These are phyloP conservation scores for Fusarium pseudograminearum DNA, from an alignment of 2,329 filamentous ascomycete genomes.

Conservation along the genomic window DNA sequence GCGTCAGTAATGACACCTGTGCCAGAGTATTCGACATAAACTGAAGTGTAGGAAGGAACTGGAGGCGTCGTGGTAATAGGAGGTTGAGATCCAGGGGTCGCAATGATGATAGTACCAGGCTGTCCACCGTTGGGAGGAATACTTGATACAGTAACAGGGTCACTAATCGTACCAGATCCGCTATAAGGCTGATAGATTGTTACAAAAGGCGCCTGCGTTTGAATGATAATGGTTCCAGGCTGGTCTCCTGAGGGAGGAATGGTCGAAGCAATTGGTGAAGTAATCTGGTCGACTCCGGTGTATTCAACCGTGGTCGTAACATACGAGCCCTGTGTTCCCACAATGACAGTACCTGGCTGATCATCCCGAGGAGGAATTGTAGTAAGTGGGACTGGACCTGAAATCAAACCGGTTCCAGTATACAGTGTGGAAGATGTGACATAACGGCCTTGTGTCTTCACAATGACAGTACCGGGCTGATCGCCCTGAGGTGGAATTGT, in stretches of 20 bases:
- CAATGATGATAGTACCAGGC: conserved; percentile 30
- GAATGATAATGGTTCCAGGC: conserved; percentile 26
- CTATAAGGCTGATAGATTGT: conserved; percentile 25
- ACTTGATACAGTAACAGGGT: conserved; percentile 23
- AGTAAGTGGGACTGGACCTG: conserved; percentile 9
- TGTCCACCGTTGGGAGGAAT: conserved; percentile 20
- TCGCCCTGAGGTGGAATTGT: conserved; percentile 22
- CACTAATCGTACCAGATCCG: conserved; percentile 15
- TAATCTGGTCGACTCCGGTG: conserved; percentile 22
- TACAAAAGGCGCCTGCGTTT: conserved; percentile 28
- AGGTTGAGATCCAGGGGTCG: conserved; percentile 23
- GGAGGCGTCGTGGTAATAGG: conserved; percentile 25
- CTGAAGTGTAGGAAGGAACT: conserved; percentile 20
- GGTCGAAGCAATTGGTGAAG: conserved; percentile 19
- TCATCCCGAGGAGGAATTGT: conserved; percentile 14
- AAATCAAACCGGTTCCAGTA: conserved; percentile 22
- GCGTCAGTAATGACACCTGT: conserved; percentile 20
- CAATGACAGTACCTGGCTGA: conserved; percentile 26
- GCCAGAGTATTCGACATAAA: conserved; percentile 25
- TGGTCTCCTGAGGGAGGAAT: conserved; percentile 14
- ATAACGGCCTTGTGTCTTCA: conserved; percentile 13
- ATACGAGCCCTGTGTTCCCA: conserved; percentile 28
- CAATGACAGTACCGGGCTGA: conserved; percentile 23
- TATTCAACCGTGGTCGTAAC: conserved; percentile 25
- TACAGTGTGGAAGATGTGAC: conserved; percentile 17